A percentile compares a stretch with the other conserved stretches of the same genome.
These are phyloP conservation scores for Toxicodendron radicans DNA, from an alignment of 345 rosid species.

Conservation along the genomic window DNA sequence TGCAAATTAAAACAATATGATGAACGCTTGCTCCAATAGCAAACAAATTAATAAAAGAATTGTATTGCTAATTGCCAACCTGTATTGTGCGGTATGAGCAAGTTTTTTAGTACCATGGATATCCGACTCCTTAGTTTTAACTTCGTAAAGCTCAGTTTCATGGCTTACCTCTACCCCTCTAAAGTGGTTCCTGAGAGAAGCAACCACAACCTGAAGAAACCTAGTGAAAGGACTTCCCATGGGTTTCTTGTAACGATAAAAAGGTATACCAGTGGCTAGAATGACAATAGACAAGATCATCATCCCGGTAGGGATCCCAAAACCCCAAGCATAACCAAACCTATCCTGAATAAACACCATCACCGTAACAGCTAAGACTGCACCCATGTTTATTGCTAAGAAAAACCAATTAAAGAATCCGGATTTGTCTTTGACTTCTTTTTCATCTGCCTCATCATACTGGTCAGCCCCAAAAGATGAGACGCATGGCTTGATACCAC, in stretches of 20 bases:
- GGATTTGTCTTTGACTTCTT: constrained; percentile 40
- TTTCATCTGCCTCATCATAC: constrained; percentile 51
- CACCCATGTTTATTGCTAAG: constrained; percentile 58
- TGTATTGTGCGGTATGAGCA: constrained; percentile 34
- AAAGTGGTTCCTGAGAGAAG: constrained; percentile 43
- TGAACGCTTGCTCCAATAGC: not conserved
- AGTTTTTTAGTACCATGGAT: constrained; percentile 50
- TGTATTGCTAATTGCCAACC: not conserved
- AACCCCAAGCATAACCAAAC: constrained; percentile 52
- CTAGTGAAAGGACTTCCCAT: constrained; percentile 61
- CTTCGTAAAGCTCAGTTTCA: constrained; percentile 39
- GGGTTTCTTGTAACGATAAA: constrained; percentile 52
- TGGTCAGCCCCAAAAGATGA: constrained; percentile 66
- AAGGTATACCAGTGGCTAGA: constrained; percentile 30
- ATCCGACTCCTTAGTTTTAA: constrained; percentile 38
- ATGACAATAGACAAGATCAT: constrained; percentile 31
- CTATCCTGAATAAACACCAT: constrained; percentile 42
- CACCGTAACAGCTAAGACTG: constrained; percentile 42
- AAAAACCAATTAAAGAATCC: constrained; percentile 67
- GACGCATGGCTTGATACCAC: constrained; percentile 65
- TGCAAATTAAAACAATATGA: not conserved
- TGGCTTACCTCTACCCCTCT: constrained; percentile 28
- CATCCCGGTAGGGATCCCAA: constrained; percentile 39
- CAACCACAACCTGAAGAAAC: constrained; percentile 52
- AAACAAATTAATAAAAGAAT: too few relatives aligned